Evolutionary conservation across 2,329 filamentous ascomycete species (phyloP).

Genomic region (Sarocladiaceae sp.): DNA sequence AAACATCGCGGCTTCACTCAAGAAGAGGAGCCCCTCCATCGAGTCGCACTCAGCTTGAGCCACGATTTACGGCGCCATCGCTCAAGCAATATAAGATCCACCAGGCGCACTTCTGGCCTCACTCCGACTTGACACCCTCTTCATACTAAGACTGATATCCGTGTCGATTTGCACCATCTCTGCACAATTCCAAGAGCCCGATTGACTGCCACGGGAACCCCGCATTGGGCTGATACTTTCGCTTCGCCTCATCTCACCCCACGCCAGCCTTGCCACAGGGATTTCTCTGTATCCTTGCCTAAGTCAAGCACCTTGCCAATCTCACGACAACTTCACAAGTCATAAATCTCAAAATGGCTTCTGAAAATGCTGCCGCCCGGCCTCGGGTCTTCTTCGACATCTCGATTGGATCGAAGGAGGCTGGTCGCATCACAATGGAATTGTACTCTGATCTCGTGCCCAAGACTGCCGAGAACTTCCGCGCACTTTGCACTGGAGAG

Average conservation of each 20-base stretch:
- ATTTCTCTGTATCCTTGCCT: background rate
- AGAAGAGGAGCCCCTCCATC: constrained; percentile 5
- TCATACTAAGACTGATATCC: too few species aligned
- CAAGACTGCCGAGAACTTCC: constrained; percentile 96
- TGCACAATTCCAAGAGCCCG: background rate
- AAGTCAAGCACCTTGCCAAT: background rate
- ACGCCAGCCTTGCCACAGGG: background rate
- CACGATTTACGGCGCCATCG: background rate
- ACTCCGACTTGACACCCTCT: too few species aligned
- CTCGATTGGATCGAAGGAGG: constrained; percentile 66
- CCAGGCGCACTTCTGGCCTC: constrained; percentile 2
- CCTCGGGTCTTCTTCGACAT: constrained; percentile 93
- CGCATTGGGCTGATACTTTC: constrained; percentile 6
- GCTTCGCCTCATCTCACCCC: background rate
- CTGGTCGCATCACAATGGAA: constrained; percentile 82
- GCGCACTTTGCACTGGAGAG: constrained; percentile 88
- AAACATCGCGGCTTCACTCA: background rate
- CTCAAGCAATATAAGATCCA: background rate
- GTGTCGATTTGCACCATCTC: background rate
- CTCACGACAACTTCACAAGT: background rate
- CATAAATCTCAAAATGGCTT: constrained; percentile 29
- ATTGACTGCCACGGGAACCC: background rate
- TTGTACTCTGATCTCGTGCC: constrained; percentile 75
- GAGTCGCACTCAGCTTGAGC: background rate
- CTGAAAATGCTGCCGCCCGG: constrained; percentile 50